Evolutionary conservation across 345 rosid species (phyloP), one percentile per base, ranked within the genome.

Genomic region (Boechera stricta): DNA sequence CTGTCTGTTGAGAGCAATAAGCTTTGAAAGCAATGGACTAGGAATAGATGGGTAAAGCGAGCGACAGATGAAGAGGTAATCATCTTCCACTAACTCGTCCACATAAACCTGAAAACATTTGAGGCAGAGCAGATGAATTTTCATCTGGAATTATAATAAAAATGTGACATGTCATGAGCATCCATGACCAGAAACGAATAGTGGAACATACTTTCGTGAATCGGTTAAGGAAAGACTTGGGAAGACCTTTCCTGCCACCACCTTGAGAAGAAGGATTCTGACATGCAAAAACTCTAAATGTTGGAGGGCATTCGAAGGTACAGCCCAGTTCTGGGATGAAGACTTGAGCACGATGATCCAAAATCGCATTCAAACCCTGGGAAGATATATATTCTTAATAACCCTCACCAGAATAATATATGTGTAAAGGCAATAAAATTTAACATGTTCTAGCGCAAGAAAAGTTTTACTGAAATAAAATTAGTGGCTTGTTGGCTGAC

Each of bases 201-300:
- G 56, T 33, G 38, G 38, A n/a, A 58, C 82, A 18, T 81, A 93
- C 98, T 91, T 94, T 94, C 7, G 89, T 88, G 81, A 92, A 94
- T 80, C 98, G 96, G 74, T 94, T 92, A 53, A 94, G 87, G 77
- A 94, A 94, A 57, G 98, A 94, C 81, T 84, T 90, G 15, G 98
- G 98, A 69, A 94, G 97, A 77, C 97, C 96, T 85, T 94, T 94
- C 80, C 98, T 83, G 53, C 98, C 98, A 79, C 98, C 98, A 66
- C 98, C 98, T 83, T 94, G 98, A 77, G 87, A 84, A 54, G 96
- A 84, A 80, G 98, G 98, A 83, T 94, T 94, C 85, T 94, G 98
- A 79, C 98, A 94, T 41, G 98, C 97, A 83, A 94, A 94, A 77
- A 94, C 84, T 80, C 94, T 87, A 73, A 94, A 94, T 65, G 97